Conservation (phyloP, 257 asterid genomes). For the Penstemon barbatus region DNA sequence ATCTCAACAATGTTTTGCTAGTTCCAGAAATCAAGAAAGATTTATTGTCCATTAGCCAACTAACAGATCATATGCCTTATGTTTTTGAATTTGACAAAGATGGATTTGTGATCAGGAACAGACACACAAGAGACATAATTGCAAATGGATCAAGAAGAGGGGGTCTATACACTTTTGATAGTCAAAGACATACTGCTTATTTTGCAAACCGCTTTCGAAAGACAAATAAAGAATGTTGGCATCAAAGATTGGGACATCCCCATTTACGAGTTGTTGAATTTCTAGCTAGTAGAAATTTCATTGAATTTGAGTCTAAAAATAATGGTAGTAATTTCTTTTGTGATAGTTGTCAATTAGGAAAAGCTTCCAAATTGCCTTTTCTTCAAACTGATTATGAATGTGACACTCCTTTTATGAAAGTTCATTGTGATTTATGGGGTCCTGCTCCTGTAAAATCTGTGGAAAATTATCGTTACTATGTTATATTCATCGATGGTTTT, state of each 20-base stretch:
- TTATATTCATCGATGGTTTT: slow-evolving; percentile 4
- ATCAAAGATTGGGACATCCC: background rate
- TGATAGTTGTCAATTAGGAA: slow-evolving; percentile 10
- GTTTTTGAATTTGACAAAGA: background rate
- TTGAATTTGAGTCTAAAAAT: background rate
- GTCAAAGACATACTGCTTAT: background rate
- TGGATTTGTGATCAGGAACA: background rate
- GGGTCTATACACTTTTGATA: background rate
- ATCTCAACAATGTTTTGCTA: no score
- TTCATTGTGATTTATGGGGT: slow-evolving; percentile 14
- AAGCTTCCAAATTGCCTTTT: slow-evolving; percentile 10
- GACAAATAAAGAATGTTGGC: background rate
- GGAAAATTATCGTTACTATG: slow-evolving; percentile 12
- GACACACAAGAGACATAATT: background rate
- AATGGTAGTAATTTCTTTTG: background rate
- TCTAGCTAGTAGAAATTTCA: background rate
- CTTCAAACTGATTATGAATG: background rate
- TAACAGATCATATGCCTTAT: background rate
- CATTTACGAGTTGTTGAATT: background rate
- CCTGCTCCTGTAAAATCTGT: background rate
- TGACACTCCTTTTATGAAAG: background rate
- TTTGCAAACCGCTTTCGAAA: background rate
- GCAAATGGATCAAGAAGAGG: background rate
- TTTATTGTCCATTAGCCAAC: background rate
- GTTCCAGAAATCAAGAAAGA: background rate